Evolutionary conservation across 495 filamentous ascomycete species (phyloP).

Genomic region (Beverwykella pulmonaria): DNA sequence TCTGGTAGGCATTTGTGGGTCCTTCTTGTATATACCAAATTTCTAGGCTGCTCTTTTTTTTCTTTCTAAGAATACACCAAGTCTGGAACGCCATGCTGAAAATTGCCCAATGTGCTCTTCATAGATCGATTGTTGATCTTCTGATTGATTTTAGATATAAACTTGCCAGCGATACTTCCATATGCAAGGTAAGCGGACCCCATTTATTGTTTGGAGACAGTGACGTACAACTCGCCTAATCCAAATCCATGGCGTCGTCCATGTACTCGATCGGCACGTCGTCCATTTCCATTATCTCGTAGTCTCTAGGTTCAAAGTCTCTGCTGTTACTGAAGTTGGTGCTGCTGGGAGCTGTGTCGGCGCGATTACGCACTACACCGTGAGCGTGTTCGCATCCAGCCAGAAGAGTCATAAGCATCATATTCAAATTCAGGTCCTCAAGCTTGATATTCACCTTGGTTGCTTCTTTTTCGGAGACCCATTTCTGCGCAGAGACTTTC

Average conservation of each 20-base stretch:
- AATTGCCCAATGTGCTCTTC: too few species aligned
- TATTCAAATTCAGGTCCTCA: constrained; percentile 54
- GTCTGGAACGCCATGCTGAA: background rate
- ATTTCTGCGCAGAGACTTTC: background rate
- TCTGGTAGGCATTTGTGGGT: constrained; percentile 1
- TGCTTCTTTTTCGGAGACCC: constrained; percentile 42
- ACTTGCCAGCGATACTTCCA: too few species aligned
- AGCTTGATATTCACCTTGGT: constrained; percentile 46
- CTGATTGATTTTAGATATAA: too few species aligned
- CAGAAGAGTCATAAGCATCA: constrained; percentile 53
- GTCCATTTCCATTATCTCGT: constrained; percentile 18
- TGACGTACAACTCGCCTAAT: background rate
- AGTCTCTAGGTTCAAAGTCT: constrained; percentile 28
- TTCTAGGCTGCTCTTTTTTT: background rate
- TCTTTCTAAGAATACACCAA: background rate
- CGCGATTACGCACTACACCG: constrained; percentile 32
- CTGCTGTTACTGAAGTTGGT: constrained; percentile 32
- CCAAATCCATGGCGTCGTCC: constrained; percentile 65
- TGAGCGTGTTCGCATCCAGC: constrained; percentile 47
- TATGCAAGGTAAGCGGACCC: too few species aligned
- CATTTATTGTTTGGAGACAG: background rate
- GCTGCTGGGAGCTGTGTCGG: background rate
- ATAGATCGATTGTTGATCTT: too few species aligned
- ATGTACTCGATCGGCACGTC: constrained; percentile 58
- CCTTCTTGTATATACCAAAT: constrained; percentile 19